A percentile compares a stretch with the other conserved stretches of the same genome.
These are phyloP conservation scores for Calophaca sinica DNA, from an alignment of 306 rosid genomes.

Conservation along the genomic window DNA sequence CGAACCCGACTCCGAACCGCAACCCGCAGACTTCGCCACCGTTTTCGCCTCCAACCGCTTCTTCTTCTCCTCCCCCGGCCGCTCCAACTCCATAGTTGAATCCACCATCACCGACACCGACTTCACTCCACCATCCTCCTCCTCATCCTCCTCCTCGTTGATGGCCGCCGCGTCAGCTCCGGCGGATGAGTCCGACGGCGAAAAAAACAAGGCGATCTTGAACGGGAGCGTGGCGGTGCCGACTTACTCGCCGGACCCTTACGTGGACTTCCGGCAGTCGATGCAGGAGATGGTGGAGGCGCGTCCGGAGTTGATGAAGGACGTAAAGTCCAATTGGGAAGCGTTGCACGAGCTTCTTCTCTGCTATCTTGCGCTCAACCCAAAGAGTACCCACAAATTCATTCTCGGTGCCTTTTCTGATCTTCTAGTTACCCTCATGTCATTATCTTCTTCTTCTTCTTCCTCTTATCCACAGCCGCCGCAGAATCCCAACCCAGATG, in stretches of 20 bases:
- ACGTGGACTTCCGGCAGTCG: slow-evolving; percentile 85
- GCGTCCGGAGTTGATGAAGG: slow-evolving; percentile 57
- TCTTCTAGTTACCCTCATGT: slow-evolving; percentile 62
- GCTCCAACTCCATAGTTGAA: slow-evolving; percentile 87
- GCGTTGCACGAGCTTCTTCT: slow-evolving; percentile 81
- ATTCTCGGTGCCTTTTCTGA: slow-evolving; percentile 84
- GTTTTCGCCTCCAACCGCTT: slow-evolving; percentile 89
- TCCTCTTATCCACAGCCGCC: slow-evolving; percentile 22
- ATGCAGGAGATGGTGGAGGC: slow-evolving; percentile 99
- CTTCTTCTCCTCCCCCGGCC: slow-evolving; percentile 96
- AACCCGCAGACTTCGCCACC: slow-evolving; percentile 61
- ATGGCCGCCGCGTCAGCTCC: not conserved
- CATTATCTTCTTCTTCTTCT: slow-evolving; percentile 29
- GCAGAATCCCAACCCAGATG: not conserved
- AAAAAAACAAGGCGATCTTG: slow-evolving; percentile 38
- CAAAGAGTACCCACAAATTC: slow-evolving; percentile 74
- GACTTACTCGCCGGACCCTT: slow-evolving; percentile 84
- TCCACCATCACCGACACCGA: slow-evolving; percentile 47
- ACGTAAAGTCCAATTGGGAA: slow-evolving; percentile 68
- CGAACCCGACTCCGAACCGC: slow-evolving; percentile 37
- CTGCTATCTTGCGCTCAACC: slow-evolving; percentile 86
- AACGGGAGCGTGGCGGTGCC: slow-evolving; percentile 70
- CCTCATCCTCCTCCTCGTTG: slow-evolving; percentile 27
- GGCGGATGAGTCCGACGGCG: not conserved
- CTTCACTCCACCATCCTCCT: slow-evolving; percentile 28